Evolutionary conservation across 2,329 filamentous ascomycete genomes (phyloP).

Genomic region (Beauveria sp.): DNA sequence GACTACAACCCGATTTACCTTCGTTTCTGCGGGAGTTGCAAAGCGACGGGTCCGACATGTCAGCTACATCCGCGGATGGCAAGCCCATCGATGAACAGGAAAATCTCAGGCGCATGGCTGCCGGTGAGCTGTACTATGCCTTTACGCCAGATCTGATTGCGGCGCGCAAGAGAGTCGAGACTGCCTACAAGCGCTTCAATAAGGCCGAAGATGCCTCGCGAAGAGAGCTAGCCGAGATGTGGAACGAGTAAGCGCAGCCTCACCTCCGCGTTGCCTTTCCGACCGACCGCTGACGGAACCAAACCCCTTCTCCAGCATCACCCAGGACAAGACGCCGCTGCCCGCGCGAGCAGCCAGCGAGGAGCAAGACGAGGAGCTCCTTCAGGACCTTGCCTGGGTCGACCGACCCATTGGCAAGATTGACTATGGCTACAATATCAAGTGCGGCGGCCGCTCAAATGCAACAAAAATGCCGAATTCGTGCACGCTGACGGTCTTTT

Average conservation of each 20-base stretch:
- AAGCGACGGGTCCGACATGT: not conserved
- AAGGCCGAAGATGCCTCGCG: slow-evolving; percentile 49
- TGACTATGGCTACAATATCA: slow-evolving; percentile 71
- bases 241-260: slow-evolving; percentile 53
- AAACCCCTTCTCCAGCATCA: slow-evolving; percentile 40
- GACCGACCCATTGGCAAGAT: slow-evolving; percentile 55
- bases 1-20: no score
- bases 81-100: slow-evolving; percentile 22
- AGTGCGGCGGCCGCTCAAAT: slow-evolving; percentile 24
- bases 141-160: slow-evolving; percentile 61
- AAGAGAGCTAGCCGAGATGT: slow-evolving; percentile 56
- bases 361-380: slow-evolving; percentile 55
- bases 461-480: not conserved
- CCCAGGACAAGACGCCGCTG: slow-evolving; percentile 53
- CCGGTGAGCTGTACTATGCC: slow-evolving; percentile 63
- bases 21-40: no score
- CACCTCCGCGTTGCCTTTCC: not conserved
- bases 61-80: slow-evolving; percentile 6
- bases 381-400: slow-evolving; percentile 58
- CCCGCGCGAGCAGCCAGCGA: slow-evolving; percentile 48
- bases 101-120: slow-evolving; percentile 47
- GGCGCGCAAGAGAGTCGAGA: slow-evolving; percentile 51
- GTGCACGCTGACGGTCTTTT: not conserved
- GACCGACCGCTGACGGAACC: not conserved
- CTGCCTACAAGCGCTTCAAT: slow-evolving; percentile 57